Conservation (phyloP, 1,284 basidiomycete genomes). For the Ustilago tritici region DNA sequence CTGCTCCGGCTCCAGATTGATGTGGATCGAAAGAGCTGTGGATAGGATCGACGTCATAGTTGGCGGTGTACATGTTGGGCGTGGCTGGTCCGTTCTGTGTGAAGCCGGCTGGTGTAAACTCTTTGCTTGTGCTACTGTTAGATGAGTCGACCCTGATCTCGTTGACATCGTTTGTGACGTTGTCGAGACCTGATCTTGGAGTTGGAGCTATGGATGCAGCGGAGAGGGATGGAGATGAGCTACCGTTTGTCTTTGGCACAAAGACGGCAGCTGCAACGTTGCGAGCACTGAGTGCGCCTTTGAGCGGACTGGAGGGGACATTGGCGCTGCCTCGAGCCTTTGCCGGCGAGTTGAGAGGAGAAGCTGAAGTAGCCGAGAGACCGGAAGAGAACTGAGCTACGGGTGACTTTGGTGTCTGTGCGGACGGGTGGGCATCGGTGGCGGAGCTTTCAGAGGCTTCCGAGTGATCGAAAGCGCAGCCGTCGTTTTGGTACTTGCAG, state of each 20-base stretch:
- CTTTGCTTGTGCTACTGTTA: constrained; percentile 12
- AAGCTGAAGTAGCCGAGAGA: constrained; percentile 23
- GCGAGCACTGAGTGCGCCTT: constrained; percentile 54
- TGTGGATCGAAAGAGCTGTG: constrained; percentile 36
- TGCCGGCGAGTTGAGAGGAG: constrained; percentile 28
- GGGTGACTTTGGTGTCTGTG: constrained; percentile 26
- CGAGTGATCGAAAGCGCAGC: constrained; percentile 46
- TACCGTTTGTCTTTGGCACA: constrained; percentile 55
- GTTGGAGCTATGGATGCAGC: constrained; percentile 20
- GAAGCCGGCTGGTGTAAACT: constrained; percentile 25
- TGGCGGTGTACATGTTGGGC: constrained; percentile 31
- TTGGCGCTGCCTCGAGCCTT: constrained; percentile 20
- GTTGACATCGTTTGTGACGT: constrained; percentile 26
- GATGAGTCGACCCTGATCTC: constrained; percentile 33
- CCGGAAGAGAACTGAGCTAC: constrained; percentile 25
- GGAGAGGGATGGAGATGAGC: constrained; percentile 38
- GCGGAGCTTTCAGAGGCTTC: constrained; percentile 12
- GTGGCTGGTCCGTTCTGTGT: constrained; percentile 28
- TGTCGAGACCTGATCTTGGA: constrained; percentile 20
- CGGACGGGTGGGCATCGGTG: not conserved
- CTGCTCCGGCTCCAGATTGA: constrained; percentile 7
- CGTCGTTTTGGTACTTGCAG: constrained; percentile 53
- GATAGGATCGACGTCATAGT: constrained; percentile 29
- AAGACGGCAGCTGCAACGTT: constrained; percentile 63
- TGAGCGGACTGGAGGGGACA: constrained; percentile 44